Evolutionary conservation across 169 alveolate genomes (phyloP), one percentile per base, ranked within the genome.

Genomic region (Plasmodium knowlesi): DNA sequence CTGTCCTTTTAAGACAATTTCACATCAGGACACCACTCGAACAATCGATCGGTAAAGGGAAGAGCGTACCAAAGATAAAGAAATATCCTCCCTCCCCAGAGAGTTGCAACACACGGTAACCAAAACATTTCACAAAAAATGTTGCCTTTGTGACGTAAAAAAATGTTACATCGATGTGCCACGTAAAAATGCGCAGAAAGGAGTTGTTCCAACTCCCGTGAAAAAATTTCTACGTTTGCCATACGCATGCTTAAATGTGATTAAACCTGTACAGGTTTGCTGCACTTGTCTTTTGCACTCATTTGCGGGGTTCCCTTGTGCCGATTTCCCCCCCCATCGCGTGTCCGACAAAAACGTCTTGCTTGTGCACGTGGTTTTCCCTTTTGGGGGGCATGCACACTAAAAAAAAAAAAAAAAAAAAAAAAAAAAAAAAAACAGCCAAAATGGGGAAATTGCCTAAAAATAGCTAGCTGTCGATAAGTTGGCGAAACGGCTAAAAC

Each of bases 341-440:
- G 71, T 6, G 74, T 25, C 83, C 34, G 53, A 19, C 74, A 70
- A 67, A 19, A 61, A 2, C 74, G 74, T 30, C 72, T 84, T 84
- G 25, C 22, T 53, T 53, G 92, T 84, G 72, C 92, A 84, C 70
- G 73, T 46, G 53, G 12, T 84, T 71, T 70, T 28, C 46, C 83
- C 22, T 84, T 71, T 70, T 41, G 10, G 22, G 46, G 34, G 9
- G 54, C 92, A 84, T 84, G 92, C 92, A 84, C 92, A 84, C 82
- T 70, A 22, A 34, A 37, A 34, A 84, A 72, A 71, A 84, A 71
- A 43, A 84, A 83, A 61, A 57, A 53, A 53, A 81, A 54, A 54
- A 14, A 71, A 84, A 71, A 43, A 84, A 83, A 61, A 57, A 53
- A 53, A 81, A 54, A 54, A 14, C 25, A 54, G 71, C 71, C 71